phyloP scores from a whole-genome alignment of 148 eudicot genomes.

The Chenopodium album region DNA sequence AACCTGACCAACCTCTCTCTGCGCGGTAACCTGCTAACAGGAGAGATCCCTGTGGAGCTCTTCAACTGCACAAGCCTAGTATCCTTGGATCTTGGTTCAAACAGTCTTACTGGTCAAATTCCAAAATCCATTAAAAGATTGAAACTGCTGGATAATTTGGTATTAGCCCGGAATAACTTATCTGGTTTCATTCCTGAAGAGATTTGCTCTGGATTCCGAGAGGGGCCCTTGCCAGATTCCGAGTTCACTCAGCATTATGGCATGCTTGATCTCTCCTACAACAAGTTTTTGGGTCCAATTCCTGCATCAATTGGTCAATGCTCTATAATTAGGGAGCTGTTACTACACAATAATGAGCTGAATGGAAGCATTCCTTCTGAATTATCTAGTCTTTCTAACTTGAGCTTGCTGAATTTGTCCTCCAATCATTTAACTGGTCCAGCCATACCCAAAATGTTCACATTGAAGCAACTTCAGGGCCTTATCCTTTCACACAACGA shows the following conservation, averaged over 20 bases:
- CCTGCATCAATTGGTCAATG: conserved; percentile 66
- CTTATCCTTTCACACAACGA: conserved; percentile 72
- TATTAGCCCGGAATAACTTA: conserved; percentile 59
- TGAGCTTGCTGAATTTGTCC: conserved; percentile 69
- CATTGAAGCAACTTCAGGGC: conserved; percentile 74
- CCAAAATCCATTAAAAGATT: conserved; percentile 59
- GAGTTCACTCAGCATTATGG: conserved; percentile 90
- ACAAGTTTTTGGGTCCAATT: conserved; percentile 65
- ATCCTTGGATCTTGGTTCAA: conserved; percentile 78
- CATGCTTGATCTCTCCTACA: conserved; percentile 84
- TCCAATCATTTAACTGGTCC: conserved; percentile 63
- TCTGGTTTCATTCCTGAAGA: conserved; percentile 82
- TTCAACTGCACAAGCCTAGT: conserved; percentile 67
- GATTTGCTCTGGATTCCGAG: conserved; percentile 78
- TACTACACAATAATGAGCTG: conserved; percentile 63
- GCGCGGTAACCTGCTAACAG: conserved; percentile 66
- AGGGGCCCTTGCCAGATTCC: conserved; percentile 77
- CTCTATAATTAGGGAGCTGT: conserved; percentile 51
- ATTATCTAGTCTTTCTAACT: conserved; percentile 51
- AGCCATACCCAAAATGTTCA: conserved; percentile 39
- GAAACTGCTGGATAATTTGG: conserved; percentile 73
- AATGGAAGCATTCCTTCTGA: conserved; percentile 73
- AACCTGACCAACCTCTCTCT: conserved; percentile 87
- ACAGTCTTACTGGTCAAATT: conserved; percentile 60
- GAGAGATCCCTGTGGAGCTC: conserved; percentile 65